Conservation (phyloP, 139 green algal species). For the Parachlorella kessleri region DNA sequence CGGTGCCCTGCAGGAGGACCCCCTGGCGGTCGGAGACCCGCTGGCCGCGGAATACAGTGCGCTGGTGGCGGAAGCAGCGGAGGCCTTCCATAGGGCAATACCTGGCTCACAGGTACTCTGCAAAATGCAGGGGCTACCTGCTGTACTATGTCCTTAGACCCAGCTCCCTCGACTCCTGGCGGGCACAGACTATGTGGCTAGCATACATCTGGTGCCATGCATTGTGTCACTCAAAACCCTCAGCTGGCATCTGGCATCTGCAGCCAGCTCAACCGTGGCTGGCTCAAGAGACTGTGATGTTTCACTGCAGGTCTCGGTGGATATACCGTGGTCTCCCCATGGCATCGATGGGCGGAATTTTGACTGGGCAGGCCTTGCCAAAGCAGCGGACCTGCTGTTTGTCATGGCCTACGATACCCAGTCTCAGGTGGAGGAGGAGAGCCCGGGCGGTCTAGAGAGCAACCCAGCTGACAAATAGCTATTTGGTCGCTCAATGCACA, state of each 20-base stretch:
- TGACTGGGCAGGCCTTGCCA: conserved; percentile 49
- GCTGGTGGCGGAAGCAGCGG: conserved; percentile 21
- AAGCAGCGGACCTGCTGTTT: conserved; percentile 60
- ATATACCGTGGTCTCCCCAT: conserved; percentile 63
- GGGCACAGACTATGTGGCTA: too few relatives aligned
- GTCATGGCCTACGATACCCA: conserved; percentile 74
- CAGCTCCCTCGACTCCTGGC: too few relatives aligned
- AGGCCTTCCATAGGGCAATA: conserved; percentile 21
- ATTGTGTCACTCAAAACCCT: background rate
- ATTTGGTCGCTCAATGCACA: too few relatives aligned
- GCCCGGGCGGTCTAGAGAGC: background rate
- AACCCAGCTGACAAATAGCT: too few relatives aligned
- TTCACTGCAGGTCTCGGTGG: conserved; percentile 51
- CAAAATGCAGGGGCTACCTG: too few relatives aligned
- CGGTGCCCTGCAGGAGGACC: conserved; percentile 22
- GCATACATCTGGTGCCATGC: too few relatives aligned
- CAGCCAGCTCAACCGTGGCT: too few relatives aligned
- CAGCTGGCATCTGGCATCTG: too few relatives aligned
- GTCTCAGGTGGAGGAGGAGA: conserved; percentile 38
- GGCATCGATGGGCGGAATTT: conserved; percentile 64
- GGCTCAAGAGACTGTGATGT: too few relatives aligned
- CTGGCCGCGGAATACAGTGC: conserved; percentile 35
- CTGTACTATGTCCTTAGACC: too few relatives aligned
- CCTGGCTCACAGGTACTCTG: conserved; percentile 23
- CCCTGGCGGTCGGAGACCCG: conserved; percentile 15